These are phyloP conservation scores for Rhodotorula sp. DNA, from an alignment of 1,284 basidiomycete genomes.

Conservation along the genomic window DNA sequence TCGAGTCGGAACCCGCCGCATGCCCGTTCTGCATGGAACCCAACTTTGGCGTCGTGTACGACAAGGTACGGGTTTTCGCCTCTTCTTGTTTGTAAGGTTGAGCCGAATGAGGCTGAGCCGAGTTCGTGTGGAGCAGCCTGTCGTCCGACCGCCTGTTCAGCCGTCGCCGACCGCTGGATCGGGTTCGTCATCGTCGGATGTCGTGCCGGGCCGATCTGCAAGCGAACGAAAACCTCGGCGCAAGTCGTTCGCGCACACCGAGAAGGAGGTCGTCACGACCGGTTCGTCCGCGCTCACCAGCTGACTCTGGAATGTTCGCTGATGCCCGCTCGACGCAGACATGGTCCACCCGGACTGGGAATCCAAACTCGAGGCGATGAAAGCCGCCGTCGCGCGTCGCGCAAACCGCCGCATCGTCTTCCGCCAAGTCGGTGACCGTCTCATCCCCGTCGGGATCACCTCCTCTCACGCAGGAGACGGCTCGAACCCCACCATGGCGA, in stretches of 20 bases:
- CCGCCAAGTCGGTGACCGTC: slow-evolving; percentile 94
- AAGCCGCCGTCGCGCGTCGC: slow-evolving; percentile 79
- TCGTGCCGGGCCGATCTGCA: neutral
- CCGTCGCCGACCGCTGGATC: slow-evolving; percentile 3
- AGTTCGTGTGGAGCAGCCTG: slow-evolving; percentile 3
- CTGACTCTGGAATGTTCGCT: too few species aligned
- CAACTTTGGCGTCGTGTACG: slow-evolving; percentile 92
- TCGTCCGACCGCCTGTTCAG: slow-evolving; percentile 4
- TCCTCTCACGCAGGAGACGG: slow-evolving; percentile 60
- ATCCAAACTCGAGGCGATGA: slow-evolving; percentile 80
- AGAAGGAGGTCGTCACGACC: slow-evolving; percentile 78
- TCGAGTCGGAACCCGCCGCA: slow-evolving; percentile 83
- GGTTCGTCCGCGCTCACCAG: slow-evolving; percentile 56
- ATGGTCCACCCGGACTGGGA: slow-evolving; percentile 95
- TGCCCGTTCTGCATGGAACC: slow-evolving; percentile 97
- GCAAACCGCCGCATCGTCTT: slow-evolving; percentile 96
- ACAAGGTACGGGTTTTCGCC: slow-evolving; percentile 59
- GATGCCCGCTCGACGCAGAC: slow-evolving; percentile 57
- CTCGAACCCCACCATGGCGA: slow-evolving; percentile 48
- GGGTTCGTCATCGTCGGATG: neutral
- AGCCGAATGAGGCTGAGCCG: neutral
- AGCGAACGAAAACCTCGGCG: slow-evolving; percentile 46
- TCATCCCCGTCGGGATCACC: slow-evolving; percentile 94
- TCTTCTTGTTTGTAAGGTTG: neutral
- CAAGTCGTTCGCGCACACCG: slow-evolving; percentile 54